A percentile compares a stretch with the other conserved stretches of the same genome.
phyloP scores from a whole-genome alignment of 106 monocot genomes.

The Apostasia shenzhenica region DNA sequence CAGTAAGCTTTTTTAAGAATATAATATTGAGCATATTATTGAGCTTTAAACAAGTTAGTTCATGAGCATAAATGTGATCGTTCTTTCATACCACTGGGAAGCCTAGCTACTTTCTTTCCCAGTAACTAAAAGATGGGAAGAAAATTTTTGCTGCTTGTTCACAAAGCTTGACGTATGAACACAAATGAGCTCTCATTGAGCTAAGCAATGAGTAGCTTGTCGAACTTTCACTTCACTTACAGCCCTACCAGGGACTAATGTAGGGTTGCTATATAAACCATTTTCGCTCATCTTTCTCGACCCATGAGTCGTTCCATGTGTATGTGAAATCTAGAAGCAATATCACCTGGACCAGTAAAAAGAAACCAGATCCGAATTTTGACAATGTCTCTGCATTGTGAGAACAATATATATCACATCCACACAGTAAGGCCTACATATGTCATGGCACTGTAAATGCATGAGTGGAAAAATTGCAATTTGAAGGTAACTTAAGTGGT shows the following conservation, averaged over 20 bases:
- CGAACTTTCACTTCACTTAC: no score
- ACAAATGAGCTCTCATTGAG: background rate
- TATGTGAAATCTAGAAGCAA: constrained; percentile 78
- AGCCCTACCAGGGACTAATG: no score
- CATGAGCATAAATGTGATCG: no score
- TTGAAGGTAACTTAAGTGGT: background rate
- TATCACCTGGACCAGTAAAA: constrained; percentile 87
- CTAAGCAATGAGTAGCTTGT: no score
- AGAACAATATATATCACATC: background rate
- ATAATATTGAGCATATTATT: no score
- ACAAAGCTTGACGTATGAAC: background rate
- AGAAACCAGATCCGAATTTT: constrained; percentile 85
- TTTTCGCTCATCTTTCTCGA: constrained; percentile 89
- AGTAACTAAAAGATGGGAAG: no score
- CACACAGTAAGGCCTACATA: no score
- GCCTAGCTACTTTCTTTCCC: no score
- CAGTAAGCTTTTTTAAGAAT: no score
- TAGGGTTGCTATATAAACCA: constrained; percentile 31
- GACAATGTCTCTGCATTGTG: constrained; percentile 62
- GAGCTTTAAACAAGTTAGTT: no score
- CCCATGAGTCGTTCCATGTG: constrained; percentile 90
- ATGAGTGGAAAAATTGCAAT: background rate
- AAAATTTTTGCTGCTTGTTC: no score
- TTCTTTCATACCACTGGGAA: no score
- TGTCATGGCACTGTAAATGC: background rate